These are phyloP conservation scores for Papiliotrema flavescens DNA, from an alignment of 1,284 basidiomycete genomes.

Conservation along the genomic window DNA sequence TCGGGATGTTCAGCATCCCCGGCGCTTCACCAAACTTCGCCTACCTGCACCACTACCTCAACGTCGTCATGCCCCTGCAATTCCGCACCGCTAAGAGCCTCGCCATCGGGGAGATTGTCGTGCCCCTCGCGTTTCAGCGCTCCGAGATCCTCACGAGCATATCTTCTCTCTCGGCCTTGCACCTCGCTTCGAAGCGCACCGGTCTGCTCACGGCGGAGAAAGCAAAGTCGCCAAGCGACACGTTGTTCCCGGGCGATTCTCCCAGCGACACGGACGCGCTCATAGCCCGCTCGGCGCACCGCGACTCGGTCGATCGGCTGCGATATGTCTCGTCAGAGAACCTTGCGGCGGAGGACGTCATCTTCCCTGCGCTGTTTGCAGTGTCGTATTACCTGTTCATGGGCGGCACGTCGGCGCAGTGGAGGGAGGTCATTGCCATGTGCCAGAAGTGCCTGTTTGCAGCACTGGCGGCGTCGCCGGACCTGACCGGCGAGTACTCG, in stretches of 20 bases:
- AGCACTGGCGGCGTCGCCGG: constrained; percentile 13
- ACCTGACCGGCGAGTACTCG: constrained; percentile 2
- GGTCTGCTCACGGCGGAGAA: not conserved
- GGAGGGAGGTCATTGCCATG: constrained; percentile 16
- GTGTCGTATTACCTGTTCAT: constrained; percentile 28
- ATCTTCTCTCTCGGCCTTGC: constrained; percentile 23
- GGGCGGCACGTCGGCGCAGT: constrained; percentile 19
- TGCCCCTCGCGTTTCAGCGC: constrained; percentile 17
- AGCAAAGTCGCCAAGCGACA: constrained; percentile 1
- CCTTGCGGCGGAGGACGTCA: constrained; percentile 19
- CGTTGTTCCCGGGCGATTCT: constrained; percentile 4
- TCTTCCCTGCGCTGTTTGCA: constrained; percentile 22
- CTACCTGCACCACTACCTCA: constrained; percentile 32
- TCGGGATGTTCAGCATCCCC: not conserved
- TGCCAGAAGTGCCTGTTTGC: constrained; percentile 17
- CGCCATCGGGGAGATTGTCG: constrained; percentile 14
- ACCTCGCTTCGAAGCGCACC: constrained; percentile 19
- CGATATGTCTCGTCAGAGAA: constrained; percentile 11
- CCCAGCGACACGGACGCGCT: constrained; percentile 14
- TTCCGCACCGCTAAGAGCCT: constrained; percentile 17
- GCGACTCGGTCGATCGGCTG: constrained; percentile 11
- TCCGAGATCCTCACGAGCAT: constrained; percentile 19
- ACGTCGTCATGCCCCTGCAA: constrained; percentile 30
- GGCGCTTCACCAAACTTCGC: constrained; percentile 1
- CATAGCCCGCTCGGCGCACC: constrained; percentile 11